Conservation (phyloP, 441 rosid species). For the Oxalis stricta region DNA sequence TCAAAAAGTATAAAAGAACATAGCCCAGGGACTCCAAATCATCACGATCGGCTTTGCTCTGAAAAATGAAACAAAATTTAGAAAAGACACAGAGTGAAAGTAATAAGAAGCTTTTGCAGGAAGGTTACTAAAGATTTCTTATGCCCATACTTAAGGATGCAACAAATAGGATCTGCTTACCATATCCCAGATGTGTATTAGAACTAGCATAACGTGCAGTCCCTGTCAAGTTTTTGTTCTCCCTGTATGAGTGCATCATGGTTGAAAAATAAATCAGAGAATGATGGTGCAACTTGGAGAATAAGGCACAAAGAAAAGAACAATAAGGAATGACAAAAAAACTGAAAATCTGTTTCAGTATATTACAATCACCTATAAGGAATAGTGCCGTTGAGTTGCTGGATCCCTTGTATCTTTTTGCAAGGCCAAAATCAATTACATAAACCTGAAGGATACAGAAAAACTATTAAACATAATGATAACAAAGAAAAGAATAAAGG, state of each 20-base stretch:
- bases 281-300: too few relatives aligned
- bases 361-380: constrained; percentile 32
- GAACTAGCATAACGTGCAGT: constrained; percentile 62
- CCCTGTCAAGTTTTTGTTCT: constrained; percentile 51
- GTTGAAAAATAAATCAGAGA: too few relatives aligned
- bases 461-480: neutral
- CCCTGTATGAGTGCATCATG: too few relatives aligned
- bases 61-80: neutral
- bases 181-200: constrained; percentile 55
- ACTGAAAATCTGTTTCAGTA: neutral
- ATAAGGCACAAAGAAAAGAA: neutral
- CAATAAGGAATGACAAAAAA: neutral
- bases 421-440: constrained; percentile 54
- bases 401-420: constrained; percentile 46
- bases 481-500: neutral
- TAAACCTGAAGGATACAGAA: constrained; percentile 29
- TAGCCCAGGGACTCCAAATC: constrained; percentile 61
- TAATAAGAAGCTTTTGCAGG: too few relatives aligned
- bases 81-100: neutral
- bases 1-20: constrained; percentile 39
- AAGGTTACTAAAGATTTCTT: neutral
- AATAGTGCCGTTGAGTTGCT: constrained; percentile 42
- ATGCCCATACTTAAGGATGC: neutral
- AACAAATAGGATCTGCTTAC: neutral
- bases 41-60: constrained; percentile 60